Percentiles rank a stretch among this genome's conserved stretches.
These are phyloP conservation scores for Diaporthe citri DNA, from an alignment of 2,329 filamentous ascomycete genomes.

Conservation along the genomic window DNA sequence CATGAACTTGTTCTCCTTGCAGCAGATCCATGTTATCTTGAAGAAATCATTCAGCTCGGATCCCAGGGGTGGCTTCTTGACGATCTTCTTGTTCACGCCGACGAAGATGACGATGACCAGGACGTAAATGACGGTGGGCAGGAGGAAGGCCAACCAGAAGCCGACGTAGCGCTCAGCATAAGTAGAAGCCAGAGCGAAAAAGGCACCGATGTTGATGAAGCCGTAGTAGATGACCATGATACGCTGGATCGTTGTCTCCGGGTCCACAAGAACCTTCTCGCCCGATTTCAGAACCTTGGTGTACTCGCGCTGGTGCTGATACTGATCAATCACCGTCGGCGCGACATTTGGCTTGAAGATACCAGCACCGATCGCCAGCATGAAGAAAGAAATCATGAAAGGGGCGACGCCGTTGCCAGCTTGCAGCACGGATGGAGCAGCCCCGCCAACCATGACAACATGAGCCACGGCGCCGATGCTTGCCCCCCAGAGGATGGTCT, in stretches of 20 bases:
- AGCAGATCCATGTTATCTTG: constrained; percentile 66
- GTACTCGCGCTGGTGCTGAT: constrained; percentile 55
- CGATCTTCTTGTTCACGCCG: constrained; percentile 68
- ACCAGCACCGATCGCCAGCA: constrained; percentile 77
- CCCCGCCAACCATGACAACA: constrained; percentile 73
- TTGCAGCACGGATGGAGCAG: constrained; percentile 71
- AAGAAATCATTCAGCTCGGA: constrained; percentile 73
- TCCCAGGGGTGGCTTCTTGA: constrained; percentile 69
- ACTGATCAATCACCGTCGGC: constrained; percentile 59
- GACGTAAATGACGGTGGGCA: constrained; percentile 66
- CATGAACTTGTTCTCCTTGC: constrained; percentile 65
- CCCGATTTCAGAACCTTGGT: constrained; percentile 57
- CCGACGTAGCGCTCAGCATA: constrained; percentile 83
- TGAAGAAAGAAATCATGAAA: constrained; percentile 72
- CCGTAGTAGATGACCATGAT: constrained; percentile 68
- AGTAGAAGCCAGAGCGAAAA: constrained; percentile 73
- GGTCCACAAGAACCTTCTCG: constrained; percentile 61
- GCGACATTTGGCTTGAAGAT: constrained; percentile 76
- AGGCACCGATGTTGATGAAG: constrained; percentile 75
- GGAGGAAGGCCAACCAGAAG: constrained; percentile 77
- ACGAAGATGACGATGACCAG: constrained; percentile 70
- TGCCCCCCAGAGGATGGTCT: constrained; percentile 70
- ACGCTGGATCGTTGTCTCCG: constrained; percentile 60
- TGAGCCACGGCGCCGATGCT: constrained; percentile 73
- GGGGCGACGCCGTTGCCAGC: constrained; percentile 65